Percentiles rank a stretch among this genome's conserved stretches.
phyloP scores from a whole-genome alignment of 805 yeast genomes.

The Hanseniaspora taiwanica region DNA sequence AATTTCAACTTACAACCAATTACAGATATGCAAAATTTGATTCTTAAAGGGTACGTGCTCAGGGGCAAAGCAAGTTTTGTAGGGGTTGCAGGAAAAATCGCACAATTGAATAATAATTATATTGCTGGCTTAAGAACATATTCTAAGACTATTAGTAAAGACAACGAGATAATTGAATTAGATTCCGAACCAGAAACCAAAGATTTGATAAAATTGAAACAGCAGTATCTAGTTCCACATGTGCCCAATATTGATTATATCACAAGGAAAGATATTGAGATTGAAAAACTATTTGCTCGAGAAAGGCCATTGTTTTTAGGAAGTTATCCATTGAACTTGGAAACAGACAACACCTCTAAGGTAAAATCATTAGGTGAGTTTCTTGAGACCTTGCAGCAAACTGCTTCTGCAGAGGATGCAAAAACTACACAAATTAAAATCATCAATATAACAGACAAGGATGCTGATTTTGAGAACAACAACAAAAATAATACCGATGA shows the following conservation, averaged over 20 bases:
- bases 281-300: constrained; percentile 33
- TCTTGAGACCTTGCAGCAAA: background rate
- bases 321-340: constrained; percentile 9
- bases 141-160: too few species aligned
- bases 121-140: too few species aligned
- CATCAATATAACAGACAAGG: constrained; percentile 11
- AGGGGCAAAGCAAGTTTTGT: background rate
- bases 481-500: constrained; percentile 3
- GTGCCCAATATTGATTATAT: constrained; percentile 20
- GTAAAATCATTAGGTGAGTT: constrained; percentile 1
- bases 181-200: background rate
- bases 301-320: constrained; percentile 33
- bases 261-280: constrained; percentile 16
- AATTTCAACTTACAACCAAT: too few species aligned
- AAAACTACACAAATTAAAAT: background rate
- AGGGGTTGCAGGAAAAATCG: constrained; percentile 4
- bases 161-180: too few species aligned
- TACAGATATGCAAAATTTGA: too few species aligned
- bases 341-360: constrained; percentile 10
- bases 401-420: background rate
- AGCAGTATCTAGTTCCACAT: constrained; percentile 13
- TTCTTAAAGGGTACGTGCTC: too few species aligned
- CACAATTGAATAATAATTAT: too few species aligned
- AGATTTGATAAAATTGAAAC: background rate
- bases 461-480: constrained; percentile 12